These are phyloP conservation scores for Diplodia intermedia DNA, from an alignment of 2,329 filamentous ascomycete genomes.

Conservation along the genomic window DNA sequence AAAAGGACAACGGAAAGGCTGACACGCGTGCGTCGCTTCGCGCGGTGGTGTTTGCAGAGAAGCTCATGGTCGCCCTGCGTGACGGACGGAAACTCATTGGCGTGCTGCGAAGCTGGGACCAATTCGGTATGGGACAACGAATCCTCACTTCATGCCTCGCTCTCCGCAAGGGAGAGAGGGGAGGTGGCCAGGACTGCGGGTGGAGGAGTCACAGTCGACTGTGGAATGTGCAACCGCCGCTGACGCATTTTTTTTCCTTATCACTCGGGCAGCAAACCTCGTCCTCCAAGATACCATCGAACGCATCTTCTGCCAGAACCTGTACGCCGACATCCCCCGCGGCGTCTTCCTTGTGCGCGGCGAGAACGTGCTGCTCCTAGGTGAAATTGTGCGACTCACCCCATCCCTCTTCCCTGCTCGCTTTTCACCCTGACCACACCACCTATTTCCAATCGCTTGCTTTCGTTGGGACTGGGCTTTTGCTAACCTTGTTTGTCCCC, in stretches of 20 bases:
- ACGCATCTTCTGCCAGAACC: conserved; percentile 74
- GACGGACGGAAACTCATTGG: conserved; percentile 95
- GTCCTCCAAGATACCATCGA: conserved; percentile 93
- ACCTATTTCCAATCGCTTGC: neutral
- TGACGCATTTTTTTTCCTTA: neutral
- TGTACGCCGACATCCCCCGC: conserved; percentile 84
- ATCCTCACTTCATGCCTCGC: neutral
- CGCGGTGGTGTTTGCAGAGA: conserved; percentile 67
- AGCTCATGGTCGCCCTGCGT: conserved; percentile 87
- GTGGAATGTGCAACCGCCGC: neutral
- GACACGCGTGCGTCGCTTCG: conserved; percentile 23
- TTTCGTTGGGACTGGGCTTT: neutral
- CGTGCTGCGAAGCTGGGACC: conserved; percentile 93
- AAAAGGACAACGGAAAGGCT: neutral
- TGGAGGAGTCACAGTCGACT: neutral
- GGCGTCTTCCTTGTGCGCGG: conserved; percentile 92
- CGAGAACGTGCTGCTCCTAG: conserved; percentile 94
- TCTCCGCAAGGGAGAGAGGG: neutral
- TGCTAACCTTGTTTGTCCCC: neutral
- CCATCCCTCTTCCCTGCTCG: neutral
- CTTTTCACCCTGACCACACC: neutral
- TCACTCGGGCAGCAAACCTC: conserved; percentile 70
- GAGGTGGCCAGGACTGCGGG: neutral
- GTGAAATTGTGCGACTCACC: conserved; percentile 71
- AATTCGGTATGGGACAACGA: conserved; percentile 73